Evolutionary conservation across 2,329 filamentous ascomycete species (phyloP).

Genomic region (Emergomyces pasteurianus): DNA sequence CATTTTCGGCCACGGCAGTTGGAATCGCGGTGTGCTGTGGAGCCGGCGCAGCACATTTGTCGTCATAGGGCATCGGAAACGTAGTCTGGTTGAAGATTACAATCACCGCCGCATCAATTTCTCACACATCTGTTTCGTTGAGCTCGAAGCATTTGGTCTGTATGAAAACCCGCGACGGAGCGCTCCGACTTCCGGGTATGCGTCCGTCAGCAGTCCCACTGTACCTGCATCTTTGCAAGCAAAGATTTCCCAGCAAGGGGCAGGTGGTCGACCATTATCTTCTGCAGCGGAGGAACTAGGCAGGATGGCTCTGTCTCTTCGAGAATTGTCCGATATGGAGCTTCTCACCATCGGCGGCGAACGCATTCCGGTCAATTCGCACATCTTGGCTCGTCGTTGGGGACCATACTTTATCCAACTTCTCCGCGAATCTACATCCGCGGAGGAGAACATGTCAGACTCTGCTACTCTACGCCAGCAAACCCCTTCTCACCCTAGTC

Average conservation of each 20-base stretch:
- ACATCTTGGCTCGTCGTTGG: slow-evolving; percentile 78
- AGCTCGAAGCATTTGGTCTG: slow-evolving; percentile 90
- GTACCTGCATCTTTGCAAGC: slow-evolving; percentile 43
- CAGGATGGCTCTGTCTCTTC: slow-evolving; percentile 61
- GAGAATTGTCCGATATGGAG: slow-evolving; percentile 94
- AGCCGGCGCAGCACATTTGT: slow-evolving; percentile 89
- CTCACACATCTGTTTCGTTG: slow-evolving; percentile 90
- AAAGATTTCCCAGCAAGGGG: slow-evolving; percentile 42
- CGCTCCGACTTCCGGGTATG: slow-evolving; percentile 67
- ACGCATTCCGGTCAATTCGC: slow-evolving; percentile 84
- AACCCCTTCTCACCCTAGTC: slow-evolving; percentile 44
- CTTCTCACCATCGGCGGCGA: slow-evolving; percentile 85
- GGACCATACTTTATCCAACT: slow-evolving; percentile 92
- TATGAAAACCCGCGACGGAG: slow-evolving; percentile 86
- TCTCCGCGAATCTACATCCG: slow-evolving; percentile 63
- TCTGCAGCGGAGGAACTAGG: slow-evolving; percentile 75
- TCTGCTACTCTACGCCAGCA: slow-evolving; percentile 61
- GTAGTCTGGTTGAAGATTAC: slow-evolving; percentile 92
- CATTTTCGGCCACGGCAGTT: slow-evolving; percentile 93
- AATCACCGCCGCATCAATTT: slow-evolving; percentile 98
- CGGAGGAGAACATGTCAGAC: slow-evolving; percentile 57
- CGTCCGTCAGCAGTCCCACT: slow-evolving; percentile 67
- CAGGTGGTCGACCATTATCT: slow-evolving; percentile 64
- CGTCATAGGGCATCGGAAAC: slow-evolving; percentile 83
- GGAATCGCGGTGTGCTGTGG: slow-evolving; percentile 94